Base-by-base conservation (phyloP, 768 basidiomycete genomes). In the Agaricus subrufescens region DNA sequence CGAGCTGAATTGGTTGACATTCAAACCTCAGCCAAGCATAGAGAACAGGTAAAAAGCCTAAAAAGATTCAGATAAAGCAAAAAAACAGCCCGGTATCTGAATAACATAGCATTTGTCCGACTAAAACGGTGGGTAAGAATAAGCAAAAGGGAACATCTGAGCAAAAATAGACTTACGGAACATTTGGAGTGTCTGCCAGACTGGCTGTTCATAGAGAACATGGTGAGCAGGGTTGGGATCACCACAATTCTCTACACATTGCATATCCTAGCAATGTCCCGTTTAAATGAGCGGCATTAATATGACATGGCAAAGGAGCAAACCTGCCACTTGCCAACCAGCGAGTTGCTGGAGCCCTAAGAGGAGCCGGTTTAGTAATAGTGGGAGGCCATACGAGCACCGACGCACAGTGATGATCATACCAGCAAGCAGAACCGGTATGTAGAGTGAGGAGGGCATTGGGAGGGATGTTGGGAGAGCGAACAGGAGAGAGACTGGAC, bases 71-170 rank as follows among this genome's bases (percentile, higher is more conserved):
- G 48, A 46, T 65, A 61, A 43, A 62, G 52, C 55, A 31, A 62
- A 64, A 46, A 49, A 45, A 10, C 52, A 50, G 30, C 53, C 44
- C 30, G 44, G 46, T 39, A 9, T 53, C 62, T 58, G 64, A 84
- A 87, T 74, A 70, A 92, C 87, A 93, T 67, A 94, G 81, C 84
- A 95, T 91, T 75, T 98, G 95, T 68, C 95, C 95, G 71, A 94
- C 89, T 91, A 63, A 55, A 40, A 56, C 74, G 73, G 68, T 58
- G 43, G 59, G 66, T 67, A 56, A 67, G 66, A 56, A 59, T 57
- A 61, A 67, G 62, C 62, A 63, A 55, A 58, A 19, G 19, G 58
- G 46, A 57, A 56, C 7, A 9, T 55, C 61, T 60, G 56, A 65
- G 56, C 58, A 47, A 62, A 46, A 54, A 46, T 57, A 48, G 58